Percentiles rank a stretch among this genome's conserved stretches.
These are phyloP conservation scores for Ogataea nakhonphanomensis DNA, from an alignment of 805 yeast genomes.

Conservation along the genomic window DNA sequence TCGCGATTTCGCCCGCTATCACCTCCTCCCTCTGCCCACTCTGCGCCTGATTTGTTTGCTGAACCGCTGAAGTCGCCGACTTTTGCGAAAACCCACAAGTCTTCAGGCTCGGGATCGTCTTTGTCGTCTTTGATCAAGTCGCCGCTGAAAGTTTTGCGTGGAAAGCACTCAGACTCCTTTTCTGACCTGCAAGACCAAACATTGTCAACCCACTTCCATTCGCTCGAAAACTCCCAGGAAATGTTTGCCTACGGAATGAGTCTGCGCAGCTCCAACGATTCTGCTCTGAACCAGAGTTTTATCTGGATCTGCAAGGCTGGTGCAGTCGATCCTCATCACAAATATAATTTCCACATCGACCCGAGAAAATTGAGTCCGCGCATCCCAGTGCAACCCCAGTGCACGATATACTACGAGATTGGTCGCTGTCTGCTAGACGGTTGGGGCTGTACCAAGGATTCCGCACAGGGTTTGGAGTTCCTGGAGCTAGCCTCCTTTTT, in stretches of 20 bases:
- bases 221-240: conserved; percentile 61
- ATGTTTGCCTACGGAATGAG: conserved; percentile 69
- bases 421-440: conserved; percentile 57
- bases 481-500: conserved; percentile 62
- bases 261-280: conserved; percentile 46
- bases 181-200: conserved; percentile 20
- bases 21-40: conserved; percentile 14
- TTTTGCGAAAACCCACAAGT: conserved; percentile 5
- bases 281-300: conserved; percentile 43
- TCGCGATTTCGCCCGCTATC: conserved; percentile 15
- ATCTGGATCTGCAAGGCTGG: conserved; percentile 59
- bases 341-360: conserved; percentile 26
- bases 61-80: conserved; percentile 3
- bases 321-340: conserved; percentile 28
- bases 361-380: conserved; percentile 32
- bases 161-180: not conserved
- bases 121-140: conserved; percentile 8
- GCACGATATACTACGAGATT: conserved; percentile 44
- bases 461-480: conserved; percentile 52
- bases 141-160: conserved; percentile 8
- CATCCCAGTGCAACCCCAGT: conserved; percentile 17
- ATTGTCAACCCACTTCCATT: conserved; percentile 54
- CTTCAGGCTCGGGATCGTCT: conserved; percentile 7
- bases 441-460: conserved; percentile 54
- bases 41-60: not conserved